A percentile compares a stretch with the other conserved stretches of the same genome.
phyloP scores from a whole-genome alignment of 2,329 filamentous ascomycete species.

The Hawksworthiomyces lignivorus region DNA sequence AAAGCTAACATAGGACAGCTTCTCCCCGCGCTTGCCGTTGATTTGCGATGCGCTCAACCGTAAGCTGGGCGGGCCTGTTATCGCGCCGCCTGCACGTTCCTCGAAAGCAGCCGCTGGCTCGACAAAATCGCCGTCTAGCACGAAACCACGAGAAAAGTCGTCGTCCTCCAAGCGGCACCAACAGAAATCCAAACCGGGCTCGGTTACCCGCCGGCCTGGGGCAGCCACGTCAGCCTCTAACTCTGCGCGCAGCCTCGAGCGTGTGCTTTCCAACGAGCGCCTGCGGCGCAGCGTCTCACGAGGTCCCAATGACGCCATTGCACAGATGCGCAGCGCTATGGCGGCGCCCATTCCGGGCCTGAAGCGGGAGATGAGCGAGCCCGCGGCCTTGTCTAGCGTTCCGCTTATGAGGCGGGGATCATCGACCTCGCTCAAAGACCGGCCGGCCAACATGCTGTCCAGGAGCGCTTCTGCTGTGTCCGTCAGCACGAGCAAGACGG shows the following conservation, averaged over 20 bases:
- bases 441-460: slow-evolving; percentile 26
- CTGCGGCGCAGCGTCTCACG: slow-evolving; percentile 47
- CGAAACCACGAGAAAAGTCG: slow-evolving; percentile 6
- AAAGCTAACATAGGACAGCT: slow-evolving; percentile 45
- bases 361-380: slow-evolving; percentile 63
- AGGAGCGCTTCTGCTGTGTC: slow-evolving; percentile 23
- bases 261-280: slow-evolving; percentile 54
- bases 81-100: slow-evolving; percentile 44
- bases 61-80: slow-evolving; percentile 66
- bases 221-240: slow-evolving; percentile 40
- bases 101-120: slow-evolving; percentile 37
- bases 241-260: slow-evolving; percentile 46
- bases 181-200: slow-evolving; percentile 38
- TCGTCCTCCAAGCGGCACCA: slow-evolving; percentile 32
- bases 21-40: slow-evolving; percentile 66
- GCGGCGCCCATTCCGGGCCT: slow-evolving; percentile 51
- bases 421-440: slow-evolving; percentile 35
- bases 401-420: slow-evolving; percentile 28
- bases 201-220: slow-evolving; percentile 21
- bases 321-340: slow-evolving; percentile 61
- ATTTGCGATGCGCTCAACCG: slow-evolving; percentile 63
- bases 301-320: slow-evolving; percentile 51
- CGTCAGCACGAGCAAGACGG: slow-evolving; percentile 20
- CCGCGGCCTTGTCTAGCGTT: slow-evolving; percentile 29
- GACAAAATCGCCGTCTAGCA: not conserved